Evolutionary conservation across 2,329 filamentous ascomycete genomes (phyloP).

Genomic region (Calonectria hongkongensis): DNA sequence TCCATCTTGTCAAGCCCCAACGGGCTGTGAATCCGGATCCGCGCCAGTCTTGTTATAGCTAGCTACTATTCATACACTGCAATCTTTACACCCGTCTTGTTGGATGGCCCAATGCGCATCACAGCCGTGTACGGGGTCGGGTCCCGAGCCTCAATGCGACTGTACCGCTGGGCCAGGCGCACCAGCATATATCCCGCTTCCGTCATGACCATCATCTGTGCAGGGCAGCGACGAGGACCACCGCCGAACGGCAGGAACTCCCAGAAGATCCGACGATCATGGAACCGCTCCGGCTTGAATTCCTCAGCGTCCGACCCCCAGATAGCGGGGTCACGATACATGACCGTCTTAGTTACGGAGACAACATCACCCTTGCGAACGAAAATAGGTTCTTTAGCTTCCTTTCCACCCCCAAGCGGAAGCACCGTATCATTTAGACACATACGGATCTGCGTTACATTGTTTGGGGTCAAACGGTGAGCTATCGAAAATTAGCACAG

Average conservation of each 20-base stretch:
- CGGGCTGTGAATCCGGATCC: not conserved
- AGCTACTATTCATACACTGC: conserved; percentile 33
- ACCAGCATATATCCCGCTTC: conserved; percentile 47
- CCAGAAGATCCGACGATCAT: conserved; percentile 47
- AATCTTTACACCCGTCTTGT: conserved; percentile 39
- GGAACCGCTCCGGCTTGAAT: conserved; percentile 63
- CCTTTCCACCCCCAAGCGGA: conserved; percentile 69
- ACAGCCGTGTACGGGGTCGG: conserved; percentile 37
- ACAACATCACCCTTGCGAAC: conserved; percentile 68
- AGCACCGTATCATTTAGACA: conserved; percentile 65
- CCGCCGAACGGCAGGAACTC: conserved; percentile 49
- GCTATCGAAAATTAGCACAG: conserved; percentile 23
- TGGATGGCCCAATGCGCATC: conserved; percentile 38
- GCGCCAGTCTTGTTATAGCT: not conserved
- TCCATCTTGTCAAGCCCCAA: not conserved
- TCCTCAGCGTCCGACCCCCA: conserved; percentile 62
- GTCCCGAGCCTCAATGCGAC: conserved; percentile 39
- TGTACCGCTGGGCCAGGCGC: conserved; percentile 26
- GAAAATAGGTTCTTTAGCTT: conserved; percentile 67
- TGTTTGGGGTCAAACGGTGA: conserved; percentile 44
- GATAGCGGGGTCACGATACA: conserved; percentile 61
- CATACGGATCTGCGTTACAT: conserved; percentile 42
- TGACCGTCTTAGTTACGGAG: conserved; percentile 63
- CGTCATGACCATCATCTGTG: conserved; percentile 49
- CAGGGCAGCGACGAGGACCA: conserved; percentile 48